Conservation (phyloP, 2,329 filamentous ascomycete genomes). For the Talaromyces sp. region DNA sequence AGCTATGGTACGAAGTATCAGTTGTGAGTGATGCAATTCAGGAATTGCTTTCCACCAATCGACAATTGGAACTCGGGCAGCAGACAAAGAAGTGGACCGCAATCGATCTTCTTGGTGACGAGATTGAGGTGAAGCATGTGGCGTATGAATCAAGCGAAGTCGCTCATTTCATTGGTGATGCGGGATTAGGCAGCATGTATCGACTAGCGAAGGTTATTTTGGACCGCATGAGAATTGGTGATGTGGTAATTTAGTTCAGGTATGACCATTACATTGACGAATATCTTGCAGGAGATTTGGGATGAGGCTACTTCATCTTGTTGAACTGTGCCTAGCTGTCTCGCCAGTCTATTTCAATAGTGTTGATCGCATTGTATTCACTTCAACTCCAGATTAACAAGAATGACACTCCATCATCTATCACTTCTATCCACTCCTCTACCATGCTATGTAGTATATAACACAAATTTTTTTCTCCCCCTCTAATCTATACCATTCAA, state of each 20-base stretch:
- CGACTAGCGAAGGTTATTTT: conserved; percentile 28
- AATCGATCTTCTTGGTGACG: conserved; percentile 29
- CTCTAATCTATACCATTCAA: background rate
- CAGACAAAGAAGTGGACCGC: conserved; percentile 30
- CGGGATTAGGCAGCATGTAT: conserved; percentile 29
- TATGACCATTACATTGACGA: background rate
- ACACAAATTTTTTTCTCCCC: background rate
- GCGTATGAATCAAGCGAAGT: conserved; percentile 20
- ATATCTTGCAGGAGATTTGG: background rate
- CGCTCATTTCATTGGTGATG: conserved; percentile 25
- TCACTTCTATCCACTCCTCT: background rate
- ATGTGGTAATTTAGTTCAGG: background rate
- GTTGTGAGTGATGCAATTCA: conserved; percentile 37
- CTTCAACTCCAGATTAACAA: background rate
- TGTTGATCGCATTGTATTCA: background rate
- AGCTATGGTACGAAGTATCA: conserved; percentile 38
- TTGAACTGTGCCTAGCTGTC: background rate
- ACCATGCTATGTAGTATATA: background rate
- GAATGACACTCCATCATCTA: background rate
- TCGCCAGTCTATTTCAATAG: background rate
- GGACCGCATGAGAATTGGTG: conserved; percentile 9
- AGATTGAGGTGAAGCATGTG: conserved; percentile 19
- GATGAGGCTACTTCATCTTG: background rate
- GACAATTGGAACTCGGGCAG: conserved; percentile 33
- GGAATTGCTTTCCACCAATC: conserved; percentile 31